Evolutionary conservation across 345 rosid genomes (phyloP).

Genomic region (Noccaea caerulescens): DNA sequence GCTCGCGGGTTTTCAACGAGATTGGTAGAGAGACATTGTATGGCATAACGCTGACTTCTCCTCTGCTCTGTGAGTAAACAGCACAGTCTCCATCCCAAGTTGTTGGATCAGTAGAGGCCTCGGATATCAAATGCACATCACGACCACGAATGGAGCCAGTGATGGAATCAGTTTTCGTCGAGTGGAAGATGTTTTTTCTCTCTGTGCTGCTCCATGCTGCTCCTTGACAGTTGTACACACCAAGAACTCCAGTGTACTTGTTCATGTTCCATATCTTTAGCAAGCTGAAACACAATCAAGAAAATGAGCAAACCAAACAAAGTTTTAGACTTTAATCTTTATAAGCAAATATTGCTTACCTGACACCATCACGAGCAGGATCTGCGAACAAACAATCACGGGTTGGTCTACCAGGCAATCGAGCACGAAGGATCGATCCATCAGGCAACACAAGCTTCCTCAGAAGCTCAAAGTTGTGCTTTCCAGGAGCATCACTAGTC

Average conservation of each 20-base stretch:
- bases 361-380: conserved; percentile 83
- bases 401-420: conserved; percentile 92
- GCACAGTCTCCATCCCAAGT: conserved; percentile 73
- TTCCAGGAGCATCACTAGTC: conserved; percentile 90
- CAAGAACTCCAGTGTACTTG: conserved; percentile 88
- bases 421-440: conserved; percentile 83
- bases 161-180: conserved; percentile 54
- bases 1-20: conserved; percentile 75
- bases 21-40: conserved; percentile 69
- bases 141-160: conserved; percentile 64
- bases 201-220: conserved; percentile 85
- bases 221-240: conserved; percentile 96
- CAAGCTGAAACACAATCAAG: conserved; percentile 54
- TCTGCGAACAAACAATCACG: conserved; percentile 81
- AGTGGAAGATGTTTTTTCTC: conserved; percentile 78
- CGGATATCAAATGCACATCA: conserved; percentile 79
- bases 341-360: conserved; percentile 48
- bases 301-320: not conserved
- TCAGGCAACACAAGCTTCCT: conserved; percentile 87
- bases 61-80: conserved; percentile 55
- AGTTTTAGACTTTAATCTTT: not conserved
- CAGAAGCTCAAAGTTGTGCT: conserved; percentile 78
- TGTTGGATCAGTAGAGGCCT: conserved; percentile 60
- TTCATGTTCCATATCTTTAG: conserved; percentile 99
- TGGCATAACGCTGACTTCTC: conserved; percentile 61